Evolutionary conservation across 2,329 filamentous ascomycete genomes (phyloP).

Genomic region (Myrmaecium sp.): DNA sequence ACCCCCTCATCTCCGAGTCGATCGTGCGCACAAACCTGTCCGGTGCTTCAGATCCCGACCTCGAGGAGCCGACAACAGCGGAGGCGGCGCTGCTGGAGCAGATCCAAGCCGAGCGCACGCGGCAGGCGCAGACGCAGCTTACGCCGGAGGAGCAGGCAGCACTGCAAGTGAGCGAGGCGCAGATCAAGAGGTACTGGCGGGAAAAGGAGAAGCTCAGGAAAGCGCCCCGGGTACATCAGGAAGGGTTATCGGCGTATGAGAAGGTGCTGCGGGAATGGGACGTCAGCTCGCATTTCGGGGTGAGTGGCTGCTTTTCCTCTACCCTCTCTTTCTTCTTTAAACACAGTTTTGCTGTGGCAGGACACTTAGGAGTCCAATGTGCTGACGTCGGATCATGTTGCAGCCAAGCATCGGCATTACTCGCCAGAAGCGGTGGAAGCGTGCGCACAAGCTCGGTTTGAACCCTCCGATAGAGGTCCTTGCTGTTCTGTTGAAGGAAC

Average conservation of each 20-base stretch:
- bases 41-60: constrained; percentile 6
- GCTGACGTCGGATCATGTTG: constrained; percentile 6
- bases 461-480: constrained; percentile 80
- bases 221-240: constrained; percentile 61
- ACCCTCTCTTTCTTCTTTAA: neutral
- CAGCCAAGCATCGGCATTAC: constrained; percentile 79
- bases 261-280: constrained; percentile 88
- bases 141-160: constrained; percentile 37
- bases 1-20: constrained; percentile 18
- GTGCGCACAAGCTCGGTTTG: constrained; percentile 69
- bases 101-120: constrained; percentile 22
- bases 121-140: constrained; percentile 14
- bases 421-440: constrained; percentile 70
- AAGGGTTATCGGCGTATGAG: constrained; percentile 54
- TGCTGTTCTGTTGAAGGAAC: constrained; percentile 62
- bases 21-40: constrained; percentile 11
- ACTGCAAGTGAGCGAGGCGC: constrained; percentile 44
- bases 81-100: constrained; percentile 24
- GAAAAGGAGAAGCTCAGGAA: constrained; percentile 50
- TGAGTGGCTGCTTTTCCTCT: constrained; percentile 44
- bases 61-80: constrained; percentile 18
- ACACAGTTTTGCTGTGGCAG: constrained; percentile 7
- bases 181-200: constrained; percentile 66
- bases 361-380: neutral
- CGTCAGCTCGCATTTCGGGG: constrained; percentile 77